These are phyloP conservation scores for Colletotrichum cereale DNA, from an alignment of 2,329 filamentous ascomycete species.

Conservation along the genomic window DNA sequence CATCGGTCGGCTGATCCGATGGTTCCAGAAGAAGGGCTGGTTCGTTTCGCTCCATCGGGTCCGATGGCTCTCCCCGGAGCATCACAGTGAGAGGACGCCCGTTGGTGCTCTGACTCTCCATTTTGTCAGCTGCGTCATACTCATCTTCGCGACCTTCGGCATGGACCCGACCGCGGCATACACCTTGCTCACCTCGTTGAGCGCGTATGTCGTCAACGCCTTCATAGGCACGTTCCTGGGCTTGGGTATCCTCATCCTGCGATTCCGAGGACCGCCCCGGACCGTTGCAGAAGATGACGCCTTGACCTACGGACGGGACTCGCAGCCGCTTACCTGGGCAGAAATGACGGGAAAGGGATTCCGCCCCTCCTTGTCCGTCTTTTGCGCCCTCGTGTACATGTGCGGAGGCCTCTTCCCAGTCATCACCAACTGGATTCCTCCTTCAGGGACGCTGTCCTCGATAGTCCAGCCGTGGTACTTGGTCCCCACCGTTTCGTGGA, in stretches of 20 bases:
- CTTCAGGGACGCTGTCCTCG: conserved; percentile 22
- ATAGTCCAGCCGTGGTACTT: conserved; percentile 47
- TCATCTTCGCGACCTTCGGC: conserved; percentile 51
- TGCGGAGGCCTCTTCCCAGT: conserved; percentile 51
- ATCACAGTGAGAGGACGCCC: conserved; percentile 53
- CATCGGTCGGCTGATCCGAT: conserved; percentile 49
- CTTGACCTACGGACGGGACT: conserved; percentile 26
- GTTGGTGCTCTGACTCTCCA: conserved; percentile 52
- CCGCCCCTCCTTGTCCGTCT: conserved; percentile 48
- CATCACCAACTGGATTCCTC: conserved; percentile 50
- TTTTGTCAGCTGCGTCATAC: conserved; percentile 50
- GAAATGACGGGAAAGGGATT: conserved; percentile 50
- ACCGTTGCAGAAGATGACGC: conserved; percentile 36
- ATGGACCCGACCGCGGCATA: conserved; percentile 47
- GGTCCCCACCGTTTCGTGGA: conserved; percentile 49
- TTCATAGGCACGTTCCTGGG: conserved; percentile 52
- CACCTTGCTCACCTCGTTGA: conserved; percentile 48
- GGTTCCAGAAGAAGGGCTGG: conserved; percentile 48
- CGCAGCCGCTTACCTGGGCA: conserved; percentile 45
- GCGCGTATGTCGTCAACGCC: conserved; percentile 51
- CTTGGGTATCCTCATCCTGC: conserved; percentile 52
- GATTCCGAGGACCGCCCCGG: conserved; percentile 49
- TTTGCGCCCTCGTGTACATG: conserved; percentile 48
- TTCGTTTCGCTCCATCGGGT: conserved; percentile 46
- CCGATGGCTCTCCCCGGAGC: conserved; percentile 50